These are phyloP conservation scores for Trypanosoma lewisi DNA, from an alignment of 208 protist species.

Conservation along the genomic window DNA sequence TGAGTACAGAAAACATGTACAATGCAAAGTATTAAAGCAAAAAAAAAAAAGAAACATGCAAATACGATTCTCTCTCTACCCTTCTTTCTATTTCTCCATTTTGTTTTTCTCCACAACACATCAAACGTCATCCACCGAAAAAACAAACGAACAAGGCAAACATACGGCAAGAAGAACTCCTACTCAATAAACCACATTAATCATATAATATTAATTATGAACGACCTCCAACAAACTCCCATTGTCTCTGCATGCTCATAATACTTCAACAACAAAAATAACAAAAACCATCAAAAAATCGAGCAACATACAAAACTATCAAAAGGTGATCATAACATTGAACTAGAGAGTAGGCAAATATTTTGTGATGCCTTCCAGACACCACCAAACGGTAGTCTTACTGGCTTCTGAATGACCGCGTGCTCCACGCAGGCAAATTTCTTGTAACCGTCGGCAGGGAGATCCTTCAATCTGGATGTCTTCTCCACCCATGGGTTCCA, in stretches of 20 bases:
- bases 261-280: no score
- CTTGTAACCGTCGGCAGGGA: conserved; percentile 74
- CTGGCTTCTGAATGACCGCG: conserved; percentile 56
- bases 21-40: background rate
- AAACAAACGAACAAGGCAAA: no score
- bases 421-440: conserved; percentile 88
- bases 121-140: no score
- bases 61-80: conserved; percentile 3
- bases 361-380: conserved; percentile 18
- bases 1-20: no score
- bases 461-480: conserved; percentile 62
- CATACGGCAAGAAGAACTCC: no score
- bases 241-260: no score
- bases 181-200: no score
- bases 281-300: no score
- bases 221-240: no score
- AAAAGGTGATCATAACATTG: conserved; percentile 9
- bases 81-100: background rate
- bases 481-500: conserved; percentile 88
- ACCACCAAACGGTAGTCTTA: conserved; percentile 12
- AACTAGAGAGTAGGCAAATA: conserved; percentile 5
- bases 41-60: conserved; percentile 1
- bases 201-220: no score
- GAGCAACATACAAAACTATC: no score
- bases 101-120: no score